Percentiles rank a stretch among this genome's conserved stretches.
Evolutionary conservation across 345 rosid genomes (phyloP).

Genomic region (Erodium maritimum): DNA sequence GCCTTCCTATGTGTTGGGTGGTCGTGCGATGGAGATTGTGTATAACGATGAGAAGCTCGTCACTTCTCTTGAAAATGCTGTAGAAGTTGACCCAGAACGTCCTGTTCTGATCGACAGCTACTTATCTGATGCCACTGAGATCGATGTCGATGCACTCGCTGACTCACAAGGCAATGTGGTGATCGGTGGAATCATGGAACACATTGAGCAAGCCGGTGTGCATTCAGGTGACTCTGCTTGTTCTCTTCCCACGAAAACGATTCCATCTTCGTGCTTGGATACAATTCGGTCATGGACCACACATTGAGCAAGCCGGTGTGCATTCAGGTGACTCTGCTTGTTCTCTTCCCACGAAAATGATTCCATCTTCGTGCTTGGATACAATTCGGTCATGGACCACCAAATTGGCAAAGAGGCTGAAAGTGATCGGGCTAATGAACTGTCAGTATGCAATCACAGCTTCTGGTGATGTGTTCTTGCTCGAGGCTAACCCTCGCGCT

Average conservation of each 20-base stretch:
- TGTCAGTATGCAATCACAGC: slow-evolving; percentile 85
- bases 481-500: slow-evolving; percentile 97
- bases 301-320: slow-evolving; percentile 95
- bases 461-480: slow-evolving; percentile 74
- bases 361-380: slow-evolving; percentile 58
- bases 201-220: slow-evolving; percentile 95
- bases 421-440: slow-evolving; percentile 93
- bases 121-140: slow-evolving; percentile 80
- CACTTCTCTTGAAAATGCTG: slow-evolving; percentile 79
- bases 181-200: slow-evolving; percentile 98
- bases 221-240: slow-evolving; percentile 99
- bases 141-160: slow-evolving; percentile 82
- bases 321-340: slow-evolving; percentile 99
- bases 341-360: slow-evolving; percentile 72
- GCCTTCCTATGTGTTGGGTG: slow-evolving; percentile 93
- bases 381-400: slow-evolving; percentile 76
- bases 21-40: slow-evolving; percentile 94
- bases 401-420: slow-evolving; percentile 62
- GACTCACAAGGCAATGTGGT: slow-evolving; percentile 72
- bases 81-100: slow-evolving; percentile 82
- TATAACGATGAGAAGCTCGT: slow-evolving; percentile 65
- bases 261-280: slow-evolving; percentile 58
- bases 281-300: slow-evolving; percentile 76
- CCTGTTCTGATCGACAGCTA: slow-evolving; percentile 87
- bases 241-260: slow-evolving; percentile 72